Evolutionary conservation across 2,329 filamentous ascomycete genomes (phyloP).

Genomic region (Arthrobotrys iridis): DNA sequence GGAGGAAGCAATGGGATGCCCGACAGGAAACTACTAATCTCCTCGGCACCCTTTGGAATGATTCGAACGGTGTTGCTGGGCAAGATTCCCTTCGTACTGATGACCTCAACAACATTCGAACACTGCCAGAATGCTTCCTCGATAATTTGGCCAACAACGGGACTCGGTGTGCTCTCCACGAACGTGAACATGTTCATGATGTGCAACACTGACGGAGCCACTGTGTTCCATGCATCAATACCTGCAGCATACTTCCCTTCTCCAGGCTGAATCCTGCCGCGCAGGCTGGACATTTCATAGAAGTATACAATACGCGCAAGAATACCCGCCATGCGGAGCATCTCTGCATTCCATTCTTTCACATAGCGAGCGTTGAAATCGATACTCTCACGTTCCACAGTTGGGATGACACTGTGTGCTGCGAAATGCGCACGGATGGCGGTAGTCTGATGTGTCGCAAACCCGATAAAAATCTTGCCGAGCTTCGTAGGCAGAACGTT

Average conservation of each 20-base stretch:
- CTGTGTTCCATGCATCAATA: conserved; percentile 66
- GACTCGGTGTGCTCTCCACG: conserved; percentile 84
- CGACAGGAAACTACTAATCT: conserved; percentile 78
- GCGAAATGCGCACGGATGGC: conserved; percentile 93
- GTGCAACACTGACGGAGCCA: conserved; percentile 66
- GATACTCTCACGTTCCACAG: conserved; percentile 94
- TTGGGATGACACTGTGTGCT: conserved; percentile 94
- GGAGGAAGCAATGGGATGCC: conserved; percentile 87
- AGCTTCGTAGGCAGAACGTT: conserved; percentile 89
- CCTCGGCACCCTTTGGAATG: conserved; percentile 71
- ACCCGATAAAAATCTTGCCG: conserved; percentile 95
- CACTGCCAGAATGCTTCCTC: conserved; percentile 97
- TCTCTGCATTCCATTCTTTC: conserved; percentile 92
- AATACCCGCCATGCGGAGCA: conserved; percentile 89
- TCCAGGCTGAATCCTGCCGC: conserved; percentile 65
- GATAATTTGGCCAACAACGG: conserved; percentile 82
- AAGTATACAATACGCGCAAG: conserved; percentile 87
- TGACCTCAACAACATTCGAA: conserved; percentile 84
- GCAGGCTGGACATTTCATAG: conserved; percentile 82
- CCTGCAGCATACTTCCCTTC: conserved; percentile 71
- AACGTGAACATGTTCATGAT: conserved; percentile 88
- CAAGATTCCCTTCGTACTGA: conserved; percentile 86
- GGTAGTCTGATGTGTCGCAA: conserved; percentile 96
- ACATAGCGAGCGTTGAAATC: conserved; percentile 96
- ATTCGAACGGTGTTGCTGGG: conserved; percentile 85